Evolutionary conservation across 139 green algal genomes (phyloP), one percentile per base, ranked within the genome.

Genomic region (Tetraselmis striata): DNA sequence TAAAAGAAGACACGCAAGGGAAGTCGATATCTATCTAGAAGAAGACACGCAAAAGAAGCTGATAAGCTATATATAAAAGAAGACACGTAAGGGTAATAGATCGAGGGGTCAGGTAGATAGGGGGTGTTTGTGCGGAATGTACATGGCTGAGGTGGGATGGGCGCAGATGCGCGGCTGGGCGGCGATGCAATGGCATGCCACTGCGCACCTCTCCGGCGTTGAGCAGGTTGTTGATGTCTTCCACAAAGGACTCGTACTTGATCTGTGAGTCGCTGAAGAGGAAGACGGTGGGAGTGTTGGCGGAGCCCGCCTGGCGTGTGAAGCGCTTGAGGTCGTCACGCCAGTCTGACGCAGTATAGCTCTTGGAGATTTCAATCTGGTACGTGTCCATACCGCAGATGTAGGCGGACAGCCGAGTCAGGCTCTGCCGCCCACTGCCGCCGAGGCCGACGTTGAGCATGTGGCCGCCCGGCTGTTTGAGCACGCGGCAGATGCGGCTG

Each of bases 381-480:
- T 84, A 87, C 23, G 83, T 80, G 75, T 93, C 86, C 87, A 93
- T 93, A 59, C 86, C 87, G 31, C 32, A 84, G 29, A 94, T 93
- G 86, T 88, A 90, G 31, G 89, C 87, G 58, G 88, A 88, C 29
- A 95, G 86, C 5, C 86, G 74, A 0, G 87, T 81, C 32, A 94
- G 83, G 79, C 30, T 83, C 83, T 92, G 86, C 25, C 90, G 80
- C 1, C 90, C 91, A 31, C 82, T 89, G 83, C 91, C 91, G n/a
- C 91, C 91, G 30, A 94, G 86, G 1, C 91, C 91, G 28, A 90
- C 88, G 76, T 80, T 78, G 31, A 93, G 88, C 88, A 92, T 89
- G 85, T 93, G 86, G 2, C 83, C 86, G 11, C 90, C 90, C 18
- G 90, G 83, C 81, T 88, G 85, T 77, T 81, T 83, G 75, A 91